Percentiles rank a stretch among this genome's conserved stretches.
Evolutionary conservation across 805 yeast genomes (phyloP).

Genomic region (Suhomyces xylopsoci): DNA sequence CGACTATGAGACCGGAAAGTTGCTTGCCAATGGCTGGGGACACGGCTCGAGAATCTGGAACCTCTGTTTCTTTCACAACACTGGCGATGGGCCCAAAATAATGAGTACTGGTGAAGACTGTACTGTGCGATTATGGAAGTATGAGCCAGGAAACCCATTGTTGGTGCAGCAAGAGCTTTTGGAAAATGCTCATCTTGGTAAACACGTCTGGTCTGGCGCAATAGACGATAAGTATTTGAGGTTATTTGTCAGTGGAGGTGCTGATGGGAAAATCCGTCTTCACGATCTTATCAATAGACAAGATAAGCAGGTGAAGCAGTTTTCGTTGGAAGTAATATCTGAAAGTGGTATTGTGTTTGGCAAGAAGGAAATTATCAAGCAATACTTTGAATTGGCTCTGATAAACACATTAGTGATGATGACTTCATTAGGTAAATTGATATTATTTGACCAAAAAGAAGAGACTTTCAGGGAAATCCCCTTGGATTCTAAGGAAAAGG

Average conservation of each 20-base stretch:
- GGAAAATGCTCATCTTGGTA: conserved; percentile 72
- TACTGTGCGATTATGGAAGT: conserved; percentile 76
- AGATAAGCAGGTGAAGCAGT: conserved; percentile 9
- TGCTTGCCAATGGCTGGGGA: conserved; percentile 89
- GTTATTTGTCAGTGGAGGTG: conserved; percentile 83
- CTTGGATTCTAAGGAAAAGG: conserved; percentile 3
- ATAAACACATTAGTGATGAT: conserved; percentile 46
- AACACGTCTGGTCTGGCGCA: conserved; percentile 84
- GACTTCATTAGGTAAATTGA: conserved; percentile 59
- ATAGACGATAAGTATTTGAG: conserved; percentile 39
- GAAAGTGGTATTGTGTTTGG: conserved; percentile 20
- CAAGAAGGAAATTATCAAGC: conserved; percentile 59
- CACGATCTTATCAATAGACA: conserved; percentile 45
- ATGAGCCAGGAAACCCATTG: conserved; percentile 20
- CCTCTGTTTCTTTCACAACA: conserved; percentile 9
- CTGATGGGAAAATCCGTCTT: conserved; percentile 78
- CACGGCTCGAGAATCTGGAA: conserved; percentile 92
- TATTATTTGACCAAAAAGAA: conserved; percentile 25
- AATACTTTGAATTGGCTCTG: conserved; percentile 46
- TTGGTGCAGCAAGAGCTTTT: conserved; percentile 47
- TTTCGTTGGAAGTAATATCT: conserved; percentile 34
- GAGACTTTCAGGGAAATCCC: not conserved
- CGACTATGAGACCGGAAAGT: conserved; percentile 54
- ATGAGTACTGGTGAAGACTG: conserved; percentile 84
- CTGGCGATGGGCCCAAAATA: conserved; percentile 28